Conservation (phyloP, 2,329 filamentous ascomycete species). For the Akanthomyces uredinophilus region DNA sequence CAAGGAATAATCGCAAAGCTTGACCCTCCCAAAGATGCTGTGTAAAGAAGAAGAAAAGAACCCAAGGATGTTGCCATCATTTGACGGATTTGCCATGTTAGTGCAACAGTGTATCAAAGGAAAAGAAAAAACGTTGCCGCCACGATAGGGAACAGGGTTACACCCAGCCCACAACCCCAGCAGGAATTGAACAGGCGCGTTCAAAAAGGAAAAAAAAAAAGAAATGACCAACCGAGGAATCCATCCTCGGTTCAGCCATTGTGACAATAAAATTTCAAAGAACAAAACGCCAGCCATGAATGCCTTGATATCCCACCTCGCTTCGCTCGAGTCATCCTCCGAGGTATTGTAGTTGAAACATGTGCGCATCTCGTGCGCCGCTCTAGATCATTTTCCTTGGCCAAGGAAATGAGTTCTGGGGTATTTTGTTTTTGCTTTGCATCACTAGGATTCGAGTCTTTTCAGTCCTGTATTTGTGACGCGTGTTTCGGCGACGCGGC, state of each 20-base stretch:
- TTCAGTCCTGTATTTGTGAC: neutral
- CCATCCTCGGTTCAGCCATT: neutral
- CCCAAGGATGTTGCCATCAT: neutral
- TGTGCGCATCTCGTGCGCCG: neutral
- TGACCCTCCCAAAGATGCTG: neutral
- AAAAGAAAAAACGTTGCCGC: neutral
- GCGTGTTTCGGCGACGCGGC: neutral
- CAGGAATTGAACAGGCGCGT: neutral
- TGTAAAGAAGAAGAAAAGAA: neutral
- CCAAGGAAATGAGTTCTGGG: neutral
- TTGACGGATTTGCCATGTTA: neutral
- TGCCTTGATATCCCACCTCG: neutral
- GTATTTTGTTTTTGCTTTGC: neutral
- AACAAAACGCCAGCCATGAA: conserved; percentile 3
- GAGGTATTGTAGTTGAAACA: conserved; percentile 7
- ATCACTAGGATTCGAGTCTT: neutral
- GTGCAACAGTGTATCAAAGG: neutral
- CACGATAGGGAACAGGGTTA: neutral
- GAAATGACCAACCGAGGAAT: neutral
- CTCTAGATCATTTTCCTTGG: neutral
- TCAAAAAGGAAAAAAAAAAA: neutral
- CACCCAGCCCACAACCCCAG: neutral
- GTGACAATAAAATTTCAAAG: neutral
- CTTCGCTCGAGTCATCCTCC: neutral
- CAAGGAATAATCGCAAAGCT: neutral